These are phyloP conservation scores for Talaromyces nanjingensis DNA, from an alignment of 495 filamentous ascomycete genomes.

Conservation along the genomic window DNA sequence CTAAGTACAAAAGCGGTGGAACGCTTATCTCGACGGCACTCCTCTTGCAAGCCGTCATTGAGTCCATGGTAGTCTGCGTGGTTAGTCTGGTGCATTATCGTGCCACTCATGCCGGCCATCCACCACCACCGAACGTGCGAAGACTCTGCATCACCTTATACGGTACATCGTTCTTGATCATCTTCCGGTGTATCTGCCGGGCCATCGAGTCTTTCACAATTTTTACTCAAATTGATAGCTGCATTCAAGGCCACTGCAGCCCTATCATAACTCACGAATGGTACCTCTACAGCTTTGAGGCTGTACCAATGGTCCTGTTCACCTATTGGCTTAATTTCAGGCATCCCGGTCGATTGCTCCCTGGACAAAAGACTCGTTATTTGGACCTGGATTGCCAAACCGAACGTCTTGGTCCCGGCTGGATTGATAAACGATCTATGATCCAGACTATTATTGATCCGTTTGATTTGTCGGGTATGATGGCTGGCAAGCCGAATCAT, in stretches of 20 bases:
- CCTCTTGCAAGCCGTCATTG: constrained; percentile 29
- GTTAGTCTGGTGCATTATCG: constrained; percentile 29
- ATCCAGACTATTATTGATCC: constrained; percentile 30
- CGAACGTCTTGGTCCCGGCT: constrained; percentile 34
- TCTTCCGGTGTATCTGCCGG: constrained; percentile 33
- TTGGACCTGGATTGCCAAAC: constrained; percentile 25
- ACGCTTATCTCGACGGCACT: constrained; percentile 27
- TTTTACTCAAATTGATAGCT: constrained; percentile 14
- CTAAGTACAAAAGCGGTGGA: constrained; percentile 20
- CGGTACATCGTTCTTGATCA: constrained; percentile 27
- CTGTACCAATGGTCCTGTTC: constrained; percentile 32
- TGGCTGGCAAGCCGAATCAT: constrained; percentile 23
- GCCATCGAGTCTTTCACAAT: constrained; percentile 28
- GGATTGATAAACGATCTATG: constrained; percentile 23
- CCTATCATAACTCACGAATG: constrained; percentile 28
- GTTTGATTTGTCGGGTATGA: constrained; percentile 22
- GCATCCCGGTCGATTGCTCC: constrained; percentile 27
- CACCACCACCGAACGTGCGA: constrained; percentile 26
- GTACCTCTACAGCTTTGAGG: constrained; percentile 34
- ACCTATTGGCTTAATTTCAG: constrained; percentile 32
- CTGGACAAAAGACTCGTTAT: constrained; percentile 24
- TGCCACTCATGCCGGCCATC: constrained; percentile 12
- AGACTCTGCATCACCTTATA: constrained; percentile 31
- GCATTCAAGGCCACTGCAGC: constrained; percentile 17
- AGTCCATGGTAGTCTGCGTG: constrained; percentile 24